These are phyloP conservation scores for Mycena citricolor DNA, from an alignment of 1,284 basidiomycete species.

Conservation along the genomic window DNA sequence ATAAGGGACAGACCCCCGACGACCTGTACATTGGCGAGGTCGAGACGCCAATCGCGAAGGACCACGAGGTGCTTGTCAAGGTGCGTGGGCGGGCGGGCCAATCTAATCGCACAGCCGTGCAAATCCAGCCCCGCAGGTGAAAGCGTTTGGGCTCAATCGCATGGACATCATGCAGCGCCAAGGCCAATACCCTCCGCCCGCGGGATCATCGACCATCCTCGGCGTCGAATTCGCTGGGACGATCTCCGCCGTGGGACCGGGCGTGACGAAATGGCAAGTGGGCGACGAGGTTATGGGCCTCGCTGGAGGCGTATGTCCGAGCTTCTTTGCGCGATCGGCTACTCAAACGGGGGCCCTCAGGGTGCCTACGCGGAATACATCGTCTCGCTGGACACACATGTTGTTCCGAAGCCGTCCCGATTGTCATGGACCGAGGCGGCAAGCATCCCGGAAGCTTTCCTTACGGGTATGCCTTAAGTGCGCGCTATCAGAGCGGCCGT, in stretches of 20 bases:
- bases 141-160: slow-evolving; percentile 84
- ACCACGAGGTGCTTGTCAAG: slow-evolving; percentile 76
- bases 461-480: slow-evolving; percentile 61
- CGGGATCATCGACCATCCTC: slow-evolving; percentile 75
- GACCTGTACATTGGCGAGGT: slow-evolving; percentile 80
- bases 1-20: slow-evolving; percentile 74
- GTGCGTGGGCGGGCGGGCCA: slow-evolving; percentile 36
- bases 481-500: slow-evolving; percentile 7
- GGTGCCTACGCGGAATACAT: slow-evolving; percentile 95
- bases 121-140: slow-evolving; percentile 48
- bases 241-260: slow-evolving; percentile 60
- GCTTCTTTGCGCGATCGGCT: no score
- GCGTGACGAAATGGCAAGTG: slow-evolving; percentile 58
- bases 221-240: slow-evolving; percentile 91
- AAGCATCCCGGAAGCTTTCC: slow-evolving; percentile 81
- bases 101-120: neutral
- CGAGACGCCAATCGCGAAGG: slow-evolving; percentile 54
- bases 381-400: slow-evolving; percentile 61
- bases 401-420: slow-evolving; percentile 74
- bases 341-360: no score
- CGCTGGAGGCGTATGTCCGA: no score
- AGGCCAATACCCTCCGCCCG: slow-evolving; percentile 78
- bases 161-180: slow-evolving; percentile 84
- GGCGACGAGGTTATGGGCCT: slow-evolving; percentile 91
- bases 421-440: slow-evolving; percentile 85